Evolutionary conservation across 139 green algal species (phyloP).

Genomic region (Zygnema circumcarinatum): DNA sequence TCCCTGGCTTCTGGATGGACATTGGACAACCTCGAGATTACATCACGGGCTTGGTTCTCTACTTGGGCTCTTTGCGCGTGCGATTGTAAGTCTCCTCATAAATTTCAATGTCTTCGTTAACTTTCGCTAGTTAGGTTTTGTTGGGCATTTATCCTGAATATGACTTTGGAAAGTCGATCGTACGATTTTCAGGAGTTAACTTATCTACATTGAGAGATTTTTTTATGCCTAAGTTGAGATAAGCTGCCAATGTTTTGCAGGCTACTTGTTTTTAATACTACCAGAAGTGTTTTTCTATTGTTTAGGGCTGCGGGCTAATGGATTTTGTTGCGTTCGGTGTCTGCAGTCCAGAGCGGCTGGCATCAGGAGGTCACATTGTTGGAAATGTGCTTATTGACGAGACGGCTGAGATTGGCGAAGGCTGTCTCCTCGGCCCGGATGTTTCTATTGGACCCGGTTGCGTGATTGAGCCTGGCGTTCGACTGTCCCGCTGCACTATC

Average conservation of each 20-base stretch:
- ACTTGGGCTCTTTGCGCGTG: constrained; percentile 79
- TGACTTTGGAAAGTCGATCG: no score
- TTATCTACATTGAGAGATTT: no score
- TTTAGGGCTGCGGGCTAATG: no score
- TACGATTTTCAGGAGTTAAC: no score
- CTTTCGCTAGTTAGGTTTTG: not conserved
- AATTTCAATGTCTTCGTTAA: no score
- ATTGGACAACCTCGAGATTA: constrained; percentile 96
- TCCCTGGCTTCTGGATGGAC: constrained; percentile 98
- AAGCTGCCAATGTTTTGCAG: no score
- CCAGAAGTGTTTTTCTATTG: no score
- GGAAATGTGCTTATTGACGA: constrained; percentile 65
- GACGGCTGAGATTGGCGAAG: constrained; percentile 74
- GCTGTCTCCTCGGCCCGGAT: constrained; percentile 88
- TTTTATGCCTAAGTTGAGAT: no score
- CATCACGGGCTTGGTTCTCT: constrained; percentile 83
- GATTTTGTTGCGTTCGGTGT: no score
- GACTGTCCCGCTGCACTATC: constrained; percentile 62
- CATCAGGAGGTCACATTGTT: constrained; percentile 34
- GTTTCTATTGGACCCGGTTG: constrained; percentile 86
- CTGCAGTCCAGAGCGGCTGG: constrained; percentile 48
- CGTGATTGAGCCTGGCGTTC: constrained; percentile 89
- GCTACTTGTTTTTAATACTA: no score
- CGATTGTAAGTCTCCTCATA: constrained; percentile 34
- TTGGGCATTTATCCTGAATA: no score